Percentiles rank a stretch among this genome's conserved stretches.
These are phyloP conservation scores for Neurospora sp. DNA, from an alignment of 2,329 filamentous ascomycete genomes.

Conservation along the genomic window DNA sequence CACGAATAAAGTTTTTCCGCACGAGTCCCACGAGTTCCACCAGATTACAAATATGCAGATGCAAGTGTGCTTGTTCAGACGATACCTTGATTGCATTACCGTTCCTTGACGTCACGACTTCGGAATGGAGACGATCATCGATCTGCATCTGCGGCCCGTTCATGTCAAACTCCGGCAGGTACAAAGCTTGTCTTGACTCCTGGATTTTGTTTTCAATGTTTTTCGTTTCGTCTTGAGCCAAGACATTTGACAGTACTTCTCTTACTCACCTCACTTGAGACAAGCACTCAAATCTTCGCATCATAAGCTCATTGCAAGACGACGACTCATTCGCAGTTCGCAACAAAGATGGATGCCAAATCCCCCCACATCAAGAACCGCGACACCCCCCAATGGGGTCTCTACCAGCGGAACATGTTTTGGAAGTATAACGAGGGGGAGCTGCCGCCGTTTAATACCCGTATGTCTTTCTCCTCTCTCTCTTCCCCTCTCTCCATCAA, in stretches of 20 bases:
- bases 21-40: not conserved
- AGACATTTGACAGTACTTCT: not conserved
- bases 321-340: too few relatives aligned
- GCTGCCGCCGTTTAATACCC: not conserved
- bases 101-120: not conserved
- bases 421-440: slow-evolving; percentile 18
- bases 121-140: not conserved
- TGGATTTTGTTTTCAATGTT: too few relatives aligned
- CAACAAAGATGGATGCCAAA: slow-evolving; percentile 9
- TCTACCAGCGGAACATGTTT: slow-evolving; percentile 20
- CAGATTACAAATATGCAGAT: not conserved
- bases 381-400: slow-evolving; percentile 17
- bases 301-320: too few relatives aligned
- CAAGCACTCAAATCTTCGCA: too few relatives aligned
- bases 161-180: not conserved
- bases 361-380: slow-evolving; percentile 17
- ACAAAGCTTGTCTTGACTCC: not conserved
- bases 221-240: not conserved
- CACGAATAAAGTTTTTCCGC: not conserved
- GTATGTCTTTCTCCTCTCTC: not conserved
- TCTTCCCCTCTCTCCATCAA: not conserved
- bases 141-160: not conserved
- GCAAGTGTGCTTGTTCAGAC: not conserved
- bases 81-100: not conserved
- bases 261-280: too few relatives aligned